A percentile compares a stretch with the other conserved stretches of the same genome.
These are phyloP conservation scores for Karstenula rhodostoma DNA, from an alignment of 2,329 filamentous ascomycete genomes.

Conservation along the genomic window DNA sequence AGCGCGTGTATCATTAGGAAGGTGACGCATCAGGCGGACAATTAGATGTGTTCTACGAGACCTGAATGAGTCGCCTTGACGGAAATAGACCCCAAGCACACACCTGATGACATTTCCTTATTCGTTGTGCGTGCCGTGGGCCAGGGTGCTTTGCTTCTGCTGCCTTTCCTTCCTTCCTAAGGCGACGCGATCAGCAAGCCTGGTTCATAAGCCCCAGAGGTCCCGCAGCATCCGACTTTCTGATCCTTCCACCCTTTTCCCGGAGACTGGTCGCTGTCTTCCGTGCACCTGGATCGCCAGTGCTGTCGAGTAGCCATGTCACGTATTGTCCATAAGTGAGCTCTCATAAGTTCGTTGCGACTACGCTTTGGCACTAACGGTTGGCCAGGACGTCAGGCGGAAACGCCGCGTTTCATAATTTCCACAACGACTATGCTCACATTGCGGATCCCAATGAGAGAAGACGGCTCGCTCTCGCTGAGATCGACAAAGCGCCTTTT, in stretches of 20 bases:
- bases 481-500: slow-evolving; percentile 47
- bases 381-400: slow-evolving; percentile 21
- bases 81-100: neutral
- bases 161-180: neutral
- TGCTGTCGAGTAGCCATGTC: slow-evolving; percentile 6
- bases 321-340: slow-evolving; percentile 15
- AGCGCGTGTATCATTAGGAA: neutral
- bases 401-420: slow-evolving; percentile 28
- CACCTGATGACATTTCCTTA: neutral
- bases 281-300: neutral
- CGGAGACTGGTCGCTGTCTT: neutral
- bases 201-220: slow-evolving; percentile 8
- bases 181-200: slow-evolving; percentile 1
- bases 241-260: slow-evolving; percentile 7
- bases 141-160: slow-evolving; percentile 7
- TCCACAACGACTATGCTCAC: slow-evolving; percentile 31
- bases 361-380: neutral
- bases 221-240: slow-evolving; percentile 1
- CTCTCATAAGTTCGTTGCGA: neutral
- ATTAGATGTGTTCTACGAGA: neutral
- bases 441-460: slow-evolving; percentile 46
- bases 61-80: slow-evolving; percentile 2
- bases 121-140: neutral
- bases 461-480: slow-evolving; percentile 45
- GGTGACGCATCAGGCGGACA: neutral